phyloP scores from a whole-genome alignment of 2,329 filamentous ascomycete species.

The Pseudogymnoascus sp. region DNA sequence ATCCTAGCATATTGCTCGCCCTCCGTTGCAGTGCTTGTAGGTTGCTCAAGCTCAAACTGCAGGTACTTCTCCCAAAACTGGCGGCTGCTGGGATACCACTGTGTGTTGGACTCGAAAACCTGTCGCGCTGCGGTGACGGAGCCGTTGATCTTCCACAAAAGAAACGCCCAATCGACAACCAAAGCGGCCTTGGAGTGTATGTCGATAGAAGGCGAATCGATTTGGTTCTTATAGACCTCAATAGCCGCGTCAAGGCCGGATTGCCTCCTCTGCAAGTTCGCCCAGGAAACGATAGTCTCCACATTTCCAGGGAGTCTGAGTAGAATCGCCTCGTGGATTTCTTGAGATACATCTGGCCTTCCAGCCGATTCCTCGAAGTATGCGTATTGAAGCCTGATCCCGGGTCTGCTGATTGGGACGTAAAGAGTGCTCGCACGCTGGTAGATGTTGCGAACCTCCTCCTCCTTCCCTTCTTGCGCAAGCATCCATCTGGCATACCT shows the following conservation, averaged over 20 bases:
- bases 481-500: conserved; percentile 95
- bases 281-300: conserved; percentile 81
- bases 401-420: conserved; percentile 78
- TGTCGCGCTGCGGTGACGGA: conserved; percentile 72
- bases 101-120: conserved; percentile 73
- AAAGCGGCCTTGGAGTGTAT: conserved; percentile 78
- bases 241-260: conserved; percentile 78
- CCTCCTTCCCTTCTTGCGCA: conserved; percentile 69
- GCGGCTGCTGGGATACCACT: conserved; percentile 77
- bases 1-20: conserved; percentile 63
- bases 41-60: conserved; percentile 80
- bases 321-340: conserved; percentile 78
- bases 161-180: conserved; percentile 77
- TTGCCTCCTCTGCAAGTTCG: conserved; percentile 78
- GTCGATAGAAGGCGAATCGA: conserved; percentile 65
- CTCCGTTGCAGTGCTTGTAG: conserved; percentile 59
- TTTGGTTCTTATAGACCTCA: conserved; percentile 71
- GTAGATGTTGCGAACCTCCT: conserved; percentile 89
- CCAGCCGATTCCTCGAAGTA: conserved; percentile 87
- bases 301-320: conserved; percentile 70
- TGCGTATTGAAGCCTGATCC: conserved; percentile 81
- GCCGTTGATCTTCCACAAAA: conserved; percentile 84
- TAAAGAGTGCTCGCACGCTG: conserved; percentile 77
- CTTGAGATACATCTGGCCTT: conserved; percentile 68
- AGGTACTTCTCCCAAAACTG: conserved; percentile 89